phyloP scores from a whole-genome alignment of 495 filamentous ascomycete species.

The Lasiosphaeria hispida region DNA sequence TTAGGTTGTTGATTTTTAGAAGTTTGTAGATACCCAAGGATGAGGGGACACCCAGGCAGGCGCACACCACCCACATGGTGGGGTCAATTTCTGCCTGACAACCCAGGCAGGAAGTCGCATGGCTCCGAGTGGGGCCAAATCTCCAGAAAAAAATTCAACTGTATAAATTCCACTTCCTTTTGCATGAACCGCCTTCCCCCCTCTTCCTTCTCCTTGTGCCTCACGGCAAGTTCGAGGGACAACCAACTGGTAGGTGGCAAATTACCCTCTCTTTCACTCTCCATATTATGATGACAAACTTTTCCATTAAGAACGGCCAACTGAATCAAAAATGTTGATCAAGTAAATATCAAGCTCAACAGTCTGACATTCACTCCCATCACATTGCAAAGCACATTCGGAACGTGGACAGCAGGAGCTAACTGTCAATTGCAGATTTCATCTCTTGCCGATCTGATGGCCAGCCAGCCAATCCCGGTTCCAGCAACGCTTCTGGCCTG shows the following conservation, averaged over 20 bases:
- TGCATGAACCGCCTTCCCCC: neutral
- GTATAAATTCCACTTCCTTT: slow-evolving; percentile 4
- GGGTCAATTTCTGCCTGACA: slow-evolving; percentile 19
- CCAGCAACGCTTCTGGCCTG: neutral
- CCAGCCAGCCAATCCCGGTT: neutral
- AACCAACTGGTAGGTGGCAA: slow-evolving; percentile 4
- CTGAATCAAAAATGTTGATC: slow-evolving; percentile 55
- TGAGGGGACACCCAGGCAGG: neutral
- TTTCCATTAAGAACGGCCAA: slow-evolving; percentile 60
- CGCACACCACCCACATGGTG: slow-evolving; percentile 17
- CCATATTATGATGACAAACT: slow-evolving; percentile 45
- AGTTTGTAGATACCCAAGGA: slow-evolving; percentile 28
- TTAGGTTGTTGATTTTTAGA: slow-evolving; percentile 11
- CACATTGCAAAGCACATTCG: slow-evolving; percentile 2
- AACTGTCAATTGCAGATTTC: slow-evolving; percentile 9
- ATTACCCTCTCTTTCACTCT: neutral
- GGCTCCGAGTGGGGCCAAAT: slow-evolving; percentile 2
- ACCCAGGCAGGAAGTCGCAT: slow-evolving; percentile 10
- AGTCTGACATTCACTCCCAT: slow-evolving; percentile 45
- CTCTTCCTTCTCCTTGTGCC: slow-evolving; percentile 3
- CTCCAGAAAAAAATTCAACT: slow-evolving; percentile 7
- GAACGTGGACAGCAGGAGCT: slow-evolving; percentile 14
- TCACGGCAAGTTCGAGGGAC: slow-evolving; percentile 2
- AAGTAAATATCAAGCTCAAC: slow-evolving; percentile 58
- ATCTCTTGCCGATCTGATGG: neutral